A percentile compares a stretch with the other conserved stretches of the same genome.
Conservation (phyloP, 1,284 basidiomycete genomes). For the Pseudozyma hubeiensis region DNA sequence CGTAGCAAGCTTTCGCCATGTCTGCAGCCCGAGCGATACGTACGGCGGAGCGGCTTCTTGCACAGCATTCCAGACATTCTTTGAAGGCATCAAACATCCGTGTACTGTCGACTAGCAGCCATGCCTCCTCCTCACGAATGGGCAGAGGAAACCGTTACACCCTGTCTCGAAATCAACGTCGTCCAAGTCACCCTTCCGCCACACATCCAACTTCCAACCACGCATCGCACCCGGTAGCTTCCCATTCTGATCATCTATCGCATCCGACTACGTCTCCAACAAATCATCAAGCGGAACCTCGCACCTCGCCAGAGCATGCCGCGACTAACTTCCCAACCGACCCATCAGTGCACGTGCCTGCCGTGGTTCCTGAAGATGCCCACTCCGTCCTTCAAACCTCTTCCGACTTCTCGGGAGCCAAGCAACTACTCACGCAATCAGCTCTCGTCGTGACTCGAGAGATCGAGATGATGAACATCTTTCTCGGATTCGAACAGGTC, state of each 20-base stretch:
- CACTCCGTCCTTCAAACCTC: conserved; percentile 37
- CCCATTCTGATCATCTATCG: background rate
- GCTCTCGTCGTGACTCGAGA: conserved; percentile 57
- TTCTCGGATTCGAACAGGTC: conserved; percentile 58
- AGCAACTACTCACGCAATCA: conserved; percentile 43
- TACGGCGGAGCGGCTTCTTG: no score
- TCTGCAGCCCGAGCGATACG: no score
- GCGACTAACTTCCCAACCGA: conserved; percentile 10
- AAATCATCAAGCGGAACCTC: background rate
- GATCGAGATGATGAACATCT: conserved; percentile 60
- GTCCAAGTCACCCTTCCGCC: background rate
- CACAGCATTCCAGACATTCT: no score
- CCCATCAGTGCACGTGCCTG: conserved; percentile 28
- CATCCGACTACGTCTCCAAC: background rate
- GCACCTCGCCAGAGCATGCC: background rate
- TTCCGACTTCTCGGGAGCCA: conserved; percentile 17
- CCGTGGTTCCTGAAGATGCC: conserved; percentile 33
- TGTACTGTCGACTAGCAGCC: no score
- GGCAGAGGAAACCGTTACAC: conserved; percentile 17
- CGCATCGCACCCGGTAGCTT: background rate
- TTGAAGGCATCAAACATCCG: no score
- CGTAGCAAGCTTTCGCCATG: no score
- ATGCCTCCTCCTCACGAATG: conserved; percentile 5
- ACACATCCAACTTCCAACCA: conserved; percentile 4
- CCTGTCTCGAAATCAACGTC: conserved; percentile 13